Evolutionary conservation across 192 early-diverging fungal species (phyloP), one percentile per base, ranked within the genome.

Genomic region (Chytriomyces confervae): DNA sequence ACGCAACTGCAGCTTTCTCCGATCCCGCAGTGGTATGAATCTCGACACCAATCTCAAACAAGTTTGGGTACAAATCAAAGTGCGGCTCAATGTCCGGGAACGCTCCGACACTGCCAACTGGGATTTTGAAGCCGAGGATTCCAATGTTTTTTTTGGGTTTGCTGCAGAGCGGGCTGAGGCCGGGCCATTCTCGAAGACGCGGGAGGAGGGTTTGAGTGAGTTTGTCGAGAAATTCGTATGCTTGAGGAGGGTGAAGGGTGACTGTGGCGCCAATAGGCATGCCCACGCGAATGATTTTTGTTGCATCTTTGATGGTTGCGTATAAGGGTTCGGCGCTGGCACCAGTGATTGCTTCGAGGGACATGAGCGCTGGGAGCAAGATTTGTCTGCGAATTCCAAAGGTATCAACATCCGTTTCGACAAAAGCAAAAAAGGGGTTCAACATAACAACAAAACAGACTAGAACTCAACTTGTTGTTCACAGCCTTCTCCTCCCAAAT

Each of bases 41-140:
- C 29, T 89, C 90, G 63, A 99, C 91, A 64, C 91, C 89, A 79
- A 96, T 95, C 23, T 95, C 95, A 36, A 93, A 95, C 81, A 97
- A 87, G 68, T 90, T 80, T 10, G 97, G 97, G 79, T 93, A 96
- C 86, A 93, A 90, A 69, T 99, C 97, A 82, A 96, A 98, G 78
- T 94, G 92, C 50, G 91, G 91, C 82, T 99, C 97, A 77, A 99
- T 95, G 84, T 99, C 97, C 6, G 96, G 97, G 87, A 98, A 99
- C 68, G 94, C 84, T 6, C 95, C 94, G 43, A 99, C 87, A 29
- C 90, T 94, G 61, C 90, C 89, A 50, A 87, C 84, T 50, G 94
- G 95, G 66, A 99, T 92, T 36, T 92, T 92, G 79, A 99, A 83
- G 5, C 91, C 90, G 79, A 97, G 88, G 80, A 89, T 92, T 11